These are phyloP conservation scores for Megacollybia marginata DNA, from an alignment of 768 basidiomycete species.

Conservation along the genomic window DNA sequence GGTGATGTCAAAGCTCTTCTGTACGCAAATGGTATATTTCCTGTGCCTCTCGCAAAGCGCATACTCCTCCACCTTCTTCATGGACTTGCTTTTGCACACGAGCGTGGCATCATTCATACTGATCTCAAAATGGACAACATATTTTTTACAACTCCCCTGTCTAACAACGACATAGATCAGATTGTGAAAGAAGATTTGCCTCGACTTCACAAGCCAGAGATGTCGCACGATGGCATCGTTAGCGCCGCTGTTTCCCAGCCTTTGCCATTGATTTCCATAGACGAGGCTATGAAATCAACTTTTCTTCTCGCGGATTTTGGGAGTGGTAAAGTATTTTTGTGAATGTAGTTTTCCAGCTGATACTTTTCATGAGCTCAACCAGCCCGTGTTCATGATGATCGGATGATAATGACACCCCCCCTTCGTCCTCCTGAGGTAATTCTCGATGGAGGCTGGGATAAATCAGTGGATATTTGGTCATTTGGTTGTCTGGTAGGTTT, in stretches of 20 bases:
- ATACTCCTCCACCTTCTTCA: conserved; percentile 8
- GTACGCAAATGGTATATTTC: neutral
- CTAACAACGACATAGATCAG: neutral
- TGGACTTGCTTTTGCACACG: conserved; percentile 8
- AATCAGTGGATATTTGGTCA: conserved; percentile 11
- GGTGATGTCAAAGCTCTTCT: conserved; percentile 5
- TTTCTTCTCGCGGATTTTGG: conserved; percentile 9
- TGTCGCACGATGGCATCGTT: conserved; percentile 2
- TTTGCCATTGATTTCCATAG: conserved; percentile 4
- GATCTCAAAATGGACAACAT: conserved; percentile 11
- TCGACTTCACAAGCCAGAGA: conserved; percentile 4
- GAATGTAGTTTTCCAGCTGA: no score
- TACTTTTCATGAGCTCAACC: no score
- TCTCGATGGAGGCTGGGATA: conserved; percentile 5
- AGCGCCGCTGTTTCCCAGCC: conserved; percentile 7
- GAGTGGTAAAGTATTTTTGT: conserved; percentile 2
- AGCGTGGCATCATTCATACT: conserved; percentile 5
- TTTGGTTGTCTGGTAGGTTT: conserved; percentile 11
- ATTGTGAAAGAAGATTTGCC: conserved; percentile 1
- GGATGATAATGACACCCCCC: neutral
- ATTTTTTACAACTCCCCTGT: conserved; percentile 1
- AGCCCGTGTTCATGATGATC: neutral
- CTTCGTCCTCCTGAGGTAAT: conserved; percentile 10
- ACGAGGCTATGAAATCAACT: conserved; percentile 1
- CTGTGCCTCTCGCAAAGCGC: conserved; percentile 4